phyloP scores from a whole-genome alignment of 805 yeast genomes.

The Novakomyces olei region DNA sequence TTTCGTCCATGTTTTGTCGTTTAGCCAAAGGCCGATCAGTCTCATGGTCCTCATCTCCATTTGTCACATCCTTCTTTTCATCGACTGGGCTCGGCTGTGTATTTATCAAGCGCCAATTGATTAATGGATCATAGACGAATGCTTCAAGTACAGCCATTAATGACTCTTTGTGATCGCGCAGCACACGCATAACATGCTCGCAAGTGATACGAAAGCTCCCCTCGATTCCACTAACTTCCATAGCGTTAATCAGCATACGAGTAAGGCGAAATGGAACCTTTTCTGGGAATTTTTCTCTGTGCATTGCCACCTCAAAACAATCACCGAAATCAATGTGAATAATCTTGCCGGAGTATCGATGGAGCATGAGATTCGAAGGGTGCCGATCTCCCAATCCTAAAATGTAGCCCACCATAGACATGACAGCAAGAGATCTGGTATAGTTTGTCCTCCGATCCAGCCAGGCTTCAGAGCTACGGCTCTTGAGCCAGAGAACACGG shows the following conservation, averaged over 20 bases:
- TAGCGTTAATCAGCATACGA: constrained; percentile 89
- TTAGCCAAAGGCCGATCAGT: background rate
- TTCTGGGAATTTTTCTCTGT: constrained; percentile 93
- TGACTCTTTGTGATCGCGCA: constrained; percentile 85
- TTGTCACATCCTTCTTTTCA: background rate
- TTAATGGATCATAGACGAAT: constrained; percentile 93
- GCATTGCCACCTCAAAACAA: constrained; percentile 93
- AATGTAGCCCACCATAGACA: constrained; percentile 98
- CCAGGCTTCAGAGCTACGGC: constrained; percentile 94
- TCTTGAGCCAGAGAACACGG: constrained; percentile 87
- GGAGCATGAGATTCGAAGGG: constrained; percentile 91
- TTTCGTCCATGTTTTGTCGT: constrained; percentile 31
- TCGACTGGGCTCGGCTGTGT: background rate
- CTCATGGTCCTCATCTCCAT: constrained; percentile 2
- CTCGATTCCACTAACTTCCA: constrained; percentile 97
- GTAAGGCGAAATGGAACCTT: constrained; percentile 94
- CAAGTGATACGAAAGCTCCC: constrained; percentile 93
- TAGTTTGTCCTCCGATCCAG: constrained; percentile 88
- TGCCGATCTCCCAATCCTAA: constrained; percentile 94
- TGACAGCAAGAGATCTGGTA: constrained; percentile 85
- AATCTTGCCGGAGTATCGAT: constrained; percentile 82
- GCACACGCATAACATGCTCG: constrained; percentile 88
- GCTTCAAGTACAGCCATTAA: constrained; percentile 96
- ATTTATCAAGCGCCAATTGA: constrained; percentile 78
- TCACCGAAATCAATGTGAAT: constrained; percentile 97